Percentiles rank a stretch among this genome's conserved stretches.
phyloP scores from a whole-genome alignment of 2,329 filamentous ascomycete species.

The Tolypocladium guangdongense region DNA sequence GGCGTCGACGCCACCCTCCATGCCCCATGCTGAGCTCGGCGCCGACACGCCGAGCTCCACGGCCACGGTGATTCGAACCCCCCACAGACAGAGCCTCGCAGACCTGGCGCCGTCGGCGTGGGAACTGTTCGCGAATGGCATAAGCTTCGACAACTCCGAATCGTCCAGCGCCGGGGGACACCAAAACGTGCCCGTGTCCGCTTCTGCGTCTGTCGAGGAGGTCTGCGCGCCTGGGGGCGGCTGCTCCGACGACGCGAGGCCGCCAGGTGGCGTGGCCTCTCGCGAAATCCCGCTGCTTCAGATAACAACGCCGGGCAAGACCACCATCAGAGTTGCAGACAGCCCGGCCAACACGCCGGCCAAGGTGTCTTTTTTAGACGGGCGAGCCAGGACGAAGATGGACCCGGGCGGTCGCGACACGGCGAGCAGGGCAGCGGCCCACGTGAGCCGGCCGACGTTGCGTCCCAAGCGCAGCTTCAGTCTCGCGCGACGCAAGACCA shows the following conservation, averaged over 20 bases:
- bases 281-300: constrained; percentile 1
- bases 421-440: background rate
- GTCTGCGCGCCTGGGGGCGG: background rate
- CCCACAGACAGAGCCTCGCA: constrained; percentile 14
- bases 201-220: background rate
- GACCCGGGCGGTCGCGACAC: constrained; percentile 7
- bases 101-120: constrained; percentile 12
- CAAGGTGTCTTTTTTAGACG: constrained; percentile 25
- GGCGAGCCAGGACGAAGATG: constrained; percentile 5
- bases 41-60: constrained; percentile 16
- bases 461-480: background rate
- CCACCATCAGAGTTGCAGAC: background rate
- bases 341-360: background rate
- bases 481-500: background rate
- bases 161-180: background rate
- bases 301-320: background rate
- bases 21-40: background rate
- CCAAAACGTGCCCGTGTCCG: background rate
- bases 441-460: background rate
- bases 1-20: background rate
- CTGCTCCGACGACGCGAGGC: background rate
- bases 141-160: constrained; percentile 14
- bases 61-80: constrained; percentile 27
- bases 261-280: background rate
- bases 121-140: constrained; percentile 21